Base-by-base conservation (phyloP, 202 grass and related monocot genomes). In the Carex arenaria region DNA sequence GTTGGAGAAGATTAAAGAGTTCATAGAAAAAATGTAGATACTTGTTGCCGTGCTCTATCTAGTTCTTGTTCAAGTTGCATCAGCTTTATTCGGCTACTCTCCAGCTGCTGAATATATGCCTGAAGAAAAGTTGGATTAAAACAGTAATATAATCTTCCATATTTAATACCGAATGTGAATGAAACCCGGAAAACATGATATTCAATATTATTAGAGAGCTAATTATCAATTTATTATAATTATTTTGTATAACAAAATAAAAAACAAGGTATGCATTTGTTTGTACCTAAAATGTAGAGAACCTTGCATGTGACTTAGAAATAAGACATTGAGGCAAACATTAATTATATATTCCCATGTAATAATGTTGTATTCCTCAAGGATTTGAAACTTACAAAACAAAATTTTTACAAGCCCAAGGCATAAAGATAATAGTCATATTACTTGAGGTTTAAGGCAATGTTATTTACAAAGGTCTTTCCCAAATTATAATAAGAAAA, bases 31-130 rank as follows among this genome's bases (percentile, higher is more conserved):
- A 15, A 17, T 30, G 17, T 13, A 43, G 1, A 31, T 76, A 93
- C 95, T 88, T 99, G 96, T 74, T 99, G 93, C 47, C 93, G 89
- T 60, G 96, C 96, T 85, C 96, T 87, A 36, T 94, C 86, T 52
- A 99, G 91, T 80, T 95, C 93, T 87, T 99, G 89, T 89, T 99
- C 96, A 34, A 99, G 93, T 4, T 95, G 91, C 10, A 49, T 64
- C 67, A 99, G 86, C 86, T 95, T 99, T 52, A 88, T 42, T 14
- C 89, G 85, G 89, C 96, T 90, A 66, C n/a, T 93, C 54, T 99
- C 96, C 83, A 95, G n/a, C 81, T 99, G 89, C 68, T 84, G 86
- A 65, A 99, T 82, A 85, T 99, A 99, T 4, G 93, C 93, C 96
- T 99, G 43, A 28, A 86, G 19, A 82, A 79, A 76, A 76, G 4